A percentile compares a stretch with the other conserved stretches of the same genome.
These are phyloP conservation scores for Aphanomyces invadans DNA, from an alignment of 352 stramenopile species.

Conservation along the genomic window DNA sequence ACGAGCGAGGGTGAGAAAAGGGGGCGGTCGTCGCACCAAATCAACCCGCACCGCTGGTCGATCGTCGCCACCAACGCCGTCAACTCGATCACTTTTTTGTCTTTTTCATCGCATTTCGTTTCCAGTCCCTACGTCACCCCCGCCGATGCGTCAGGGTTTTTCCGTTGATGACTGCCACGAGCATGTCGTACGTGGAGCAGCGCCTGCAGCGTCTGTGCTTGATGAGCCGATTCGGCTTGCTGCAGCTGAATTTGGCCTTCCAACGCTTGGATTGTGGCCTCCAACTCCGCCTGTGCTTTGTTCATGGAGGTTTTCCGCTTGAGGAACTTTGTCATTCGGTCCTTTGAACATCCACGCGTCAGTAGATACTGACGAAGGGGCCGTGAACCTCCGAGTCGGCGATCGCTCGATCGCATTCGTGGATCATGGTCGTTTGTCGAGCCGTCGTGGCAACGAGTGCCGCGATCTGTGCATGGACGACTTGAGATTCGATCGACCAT, in stretches of 20 bases:
- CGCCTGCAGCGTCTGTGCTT: background rate
- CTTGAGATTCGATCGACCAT: background rate
- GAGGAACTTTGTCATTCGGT: conserved; percentile 18
- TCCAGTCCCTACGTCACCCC: background rate
- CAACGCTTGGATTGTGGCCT: background rate
- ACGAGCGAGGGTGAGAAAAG: too few species aligned
- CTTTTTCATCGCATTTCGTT: conserved; percentile 3
- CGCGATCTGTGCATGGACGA: conserved; percentile 14
- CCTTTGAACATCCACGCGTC: too few species aligned
- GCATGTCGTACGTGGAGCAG: background rate
- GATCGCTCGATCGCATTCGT: conserved; percentile 59
- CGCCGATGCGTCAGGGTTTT: too few species aligned
- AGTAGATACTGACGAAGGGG: too few species aligned
- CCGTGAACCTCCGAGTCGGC: conserved; percentile 32
- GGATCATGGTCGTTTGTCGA: conserved; percentile 59
- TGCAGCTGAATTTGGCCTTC: conserved; percentile 9
- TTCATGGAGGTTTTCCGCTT: conserved; percentile 12
- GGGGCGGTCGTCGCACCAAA: background rate
- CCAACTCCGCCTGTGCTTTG: conserved; percentile 17
- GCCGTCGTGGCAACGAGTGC: conserved; percentile 46
- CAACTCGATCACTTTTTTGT: conserved; percentile 20
- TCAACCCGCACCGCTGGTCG: background rate
- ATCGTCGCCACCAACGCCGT: conserved; percentile 13
- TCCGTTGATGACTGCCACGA: background rate
- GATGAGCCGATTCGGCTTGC: background rate